phyloP scores from a whole-genome alignment of 2,329 filamentous ascomycete species.

The Alternaria tenuissima region DNA sequence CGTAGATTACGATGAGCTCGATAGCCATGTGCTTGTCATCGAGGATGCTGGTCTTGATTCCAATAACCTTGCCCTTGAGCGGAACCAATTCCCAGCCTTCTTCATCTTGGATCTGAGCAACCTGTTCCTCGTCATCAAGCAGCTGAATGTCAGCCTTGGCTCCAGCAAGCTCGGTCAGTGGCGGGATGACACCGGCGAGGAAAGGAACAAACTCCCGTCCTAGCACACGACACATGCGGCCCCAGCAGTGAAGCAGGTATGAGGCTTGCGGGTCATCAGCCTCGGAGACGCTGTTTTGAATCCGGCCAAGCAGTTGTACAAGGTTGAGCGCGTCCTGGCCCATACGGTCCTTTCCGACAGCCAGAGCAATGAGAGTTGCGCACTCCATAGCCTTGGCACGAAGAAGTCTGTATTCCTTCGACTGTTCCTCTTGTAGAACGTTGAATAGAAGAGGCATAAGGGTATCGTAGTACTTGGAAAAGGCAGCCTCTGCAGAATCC shows the following conservation, averaged over 20 bases:
- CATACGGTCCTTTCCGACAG: conserved; percentile 92
- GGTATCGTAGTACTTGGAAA: conserved; percentile 93
- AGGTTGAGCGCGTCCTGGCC: conserved; percentile 85
- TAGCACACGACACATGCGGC: conserved; percentile 95
- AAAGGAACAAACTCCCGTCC: conserved; percentile 91
- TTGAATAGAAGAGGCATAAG: conserved; percentile 95
- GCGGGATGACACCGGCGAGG: conserved; percentile 91
- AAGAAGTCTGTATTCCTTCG: conserved; percentile 90
- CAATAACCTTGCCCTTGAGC: conserved; percentile 96
- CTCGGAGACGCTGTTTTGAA: conserved; percentile 83
- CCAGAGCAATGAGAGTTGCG: conserved; percentile 92
- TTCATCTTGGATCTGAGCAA: conserved; percentile 90
- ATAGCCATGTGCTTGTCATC: conserved; percentile 99
- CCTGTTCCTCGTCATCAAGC: conserved; percentile 92
- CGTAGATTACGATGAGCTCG: conserved; percentile 95
- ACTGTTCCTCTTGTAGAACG: conserved; percentile 86
- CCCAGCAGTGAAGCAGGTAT: conserved; percentile 99
- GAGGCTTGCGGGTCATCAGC: conserved; percentile 94
- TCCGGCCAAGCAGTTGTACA: conserved; percentile 84
- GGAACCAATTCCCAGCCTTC: conserved; percentile 98
- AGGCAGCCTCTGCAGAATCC: conserved; percentile 95
- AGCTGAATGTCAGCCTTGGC: conserved; percentile 98
- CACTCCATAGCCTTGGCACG: conserved; percentile 99
- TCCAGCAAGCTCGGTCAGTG: conserved; percentile 86
- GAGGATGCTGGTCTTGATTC: conserved; percentile 94